phyloP scores from a whole-genome alignment of 371 early-diverging fungal genomes.

The Mucor irregularis region DNA sequence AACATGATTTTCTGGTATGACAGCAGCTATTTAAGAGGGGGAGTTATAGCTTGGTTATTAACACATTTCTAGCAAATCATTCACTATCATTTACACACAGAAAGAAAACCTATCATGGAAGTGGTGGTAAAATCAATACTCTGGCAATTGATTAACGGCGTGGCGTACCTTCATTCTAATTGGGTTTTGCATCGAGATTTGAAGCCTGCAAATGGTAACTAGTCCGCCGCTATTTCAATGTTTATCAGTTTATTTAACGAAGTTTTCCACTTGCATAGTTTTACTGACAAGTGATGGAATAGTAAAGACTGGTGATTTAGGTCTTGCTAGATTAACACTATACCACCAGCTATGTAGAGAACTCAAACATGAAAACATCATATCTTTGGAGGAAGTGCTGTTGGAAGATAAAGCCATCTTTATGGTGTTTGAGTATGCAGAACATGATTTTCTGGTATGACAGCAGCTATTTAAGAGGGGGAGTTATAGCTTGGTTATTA shows the following conservation, averaged over 20 bases:
- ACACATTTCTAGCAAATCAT: constrained; percentile 74
- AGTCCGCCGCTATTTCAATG: too few species aligned
- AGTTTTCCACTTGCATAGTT: constrained; percentile 54
- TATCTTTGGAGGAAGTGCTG: constrained; percentile 82
- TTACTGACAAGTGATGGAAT: constrained; percentile 84
- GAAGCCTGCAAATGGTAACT: constrained; percentile 83
- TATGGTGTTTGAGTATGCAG: constrained; percentile 95
- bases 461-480: neutral
- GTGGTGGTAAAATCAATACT: constrained; percentile 83
- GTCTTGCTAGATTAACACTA: constrained; percentile 73
- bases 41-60: neutral
- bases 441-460: constrained; percentile 87
- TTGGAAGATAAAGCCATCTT: constrained; percentile 90
- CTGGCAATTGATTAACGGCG: constrained; percentile 91
- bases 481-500: neutral
- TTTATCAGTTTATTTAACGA: neutral
- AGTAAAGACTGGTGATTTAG: constrained; percentile 90
- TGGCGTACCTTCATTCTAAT: constrained; percentile 89
- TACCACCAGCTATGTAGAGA: constrained; percentile 78
- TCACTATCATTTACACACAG: constrained; percentile 73
- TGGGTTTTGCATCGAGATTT: constrained; percentile 93
- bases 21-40: neutral
- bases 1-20: constrained; percentile 87
- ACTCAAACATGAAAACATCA: constrained; percentile 84
- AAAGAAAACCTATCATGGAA: constrained; percentile 80